Percentiles rank a stretch among this genome's conserved stretches.
Conservation (phyloP, 805 yeast species). For the Kockiozyma suomiensis region DNA sequence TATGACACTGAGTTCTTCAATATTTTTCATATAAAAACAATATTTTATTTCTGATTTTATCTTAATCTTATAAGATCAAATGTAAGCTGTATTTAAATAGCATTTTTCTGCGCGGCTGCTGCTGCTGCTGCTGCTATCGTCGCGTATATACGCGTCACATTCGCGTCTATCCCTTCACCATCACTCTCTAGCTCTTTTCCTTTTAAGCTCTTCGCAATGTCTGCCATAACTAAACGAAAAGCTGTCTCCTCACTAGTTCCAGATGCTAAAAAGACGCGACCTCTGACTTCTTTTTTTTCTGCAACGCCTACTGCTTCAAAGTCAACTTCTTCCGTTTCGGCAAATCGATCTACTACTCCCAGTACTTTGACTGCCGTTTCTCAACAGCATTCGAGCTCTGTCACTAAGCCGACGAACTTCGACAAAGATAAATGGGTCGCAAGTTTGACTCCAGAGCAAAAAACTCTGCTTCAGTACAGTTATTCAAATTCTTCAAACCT, state of each 20-base stretch:
- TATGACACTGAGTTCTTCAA: no score
- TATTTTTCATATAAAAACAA: no score
- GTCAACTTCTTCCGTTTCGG: background rate
- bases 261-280: conserved; percentile 19
- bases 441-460: conserved; percentile 52
- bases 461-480: conserved; percentile 50
- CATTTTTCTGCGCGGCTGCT: no score
- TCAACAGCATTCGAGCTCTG: background rate
- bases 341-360: no score
- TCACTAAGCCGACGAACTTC: conserved; percentile 40
- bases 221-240: conserved; percentile 19
- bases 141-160: conserved; percentile 5
- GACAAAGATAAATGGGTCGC: conserved; percentile 57
- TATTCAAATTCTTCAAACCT: conserved; percentile 16
- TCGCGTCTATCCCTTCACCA: background rate
- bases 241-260: background rate
- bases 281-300: conserved; percentile 21
- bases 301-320: background rate
- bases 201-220: background rate
- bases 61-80: no score
- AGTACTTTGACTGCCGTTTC: background rate
- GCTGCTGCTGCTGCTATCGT: no score
- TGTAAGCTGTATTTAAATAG: no score
- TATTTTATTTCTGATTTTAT: no score
- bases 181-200: background rate